Conservation (phyloP, 257 asterid genomes). For the Petrea volubilis region DNA sequence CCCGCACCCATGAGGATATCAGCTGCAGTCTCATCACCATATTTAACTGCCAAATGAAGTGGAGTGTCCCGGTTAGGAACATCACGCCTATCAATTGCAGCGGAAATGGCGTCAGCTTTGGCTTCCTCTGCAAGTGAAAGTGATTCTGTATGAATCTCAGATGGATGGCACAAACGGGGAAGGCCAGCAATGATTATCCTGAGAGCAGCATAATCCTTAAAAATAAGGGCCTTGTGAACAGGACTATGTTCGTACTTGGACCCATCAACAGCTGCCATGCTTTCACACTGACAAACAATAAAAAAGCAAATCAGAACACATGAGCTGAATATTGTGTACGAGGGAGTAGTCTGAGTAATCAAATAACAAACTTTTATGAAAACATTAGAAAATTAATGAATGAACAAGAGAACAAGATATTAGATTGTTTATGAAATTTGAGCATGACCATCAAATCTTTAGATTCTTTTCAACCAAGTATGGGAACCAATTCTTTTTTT, state of each 20-base stretch:
- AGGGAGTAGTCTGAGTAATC: not conserved
- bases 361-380: not conserved
- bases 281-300: conserved; percentile 18
- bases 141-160: conserved; percentile 68
- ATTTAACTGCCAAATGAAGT: conserved; percentile 89
- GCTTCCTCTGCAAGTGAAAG: conserved; percentile 76
- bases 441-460: not conserved
- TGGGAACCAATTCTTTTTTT: not conserved
- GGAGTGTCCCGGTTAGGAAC: conserved; percentile 93
- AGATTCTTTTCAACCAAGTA: not conserved
- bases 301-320: conserved; percentile 22
- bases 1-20: conserved; percentile 99
- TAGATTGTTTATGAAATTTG: not conserved
- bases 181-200: conserved; percentile 64
- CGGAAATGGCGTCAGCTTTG: conserved; percentile 80
- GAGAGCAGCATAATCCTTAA: conserved; percentile 76
- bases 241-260: conserved; percentile 82
- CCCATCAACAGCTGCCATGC: conserved; percentile 71
- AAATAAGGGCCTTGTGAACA: conserved; percentile 75
- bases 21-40: conserved; percentile 70
- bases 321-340: not conserved
- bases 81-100: conserved; percentile 81
- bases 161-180: conserved; percentile 74
- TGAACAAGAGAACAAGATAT: not conserved
- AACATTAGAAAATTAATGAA: not conserved